Evolutionary conservation across 495 filamentous ascomycete genomes (phyloP).

Genomic region (Neurospora sp.): DNA sequence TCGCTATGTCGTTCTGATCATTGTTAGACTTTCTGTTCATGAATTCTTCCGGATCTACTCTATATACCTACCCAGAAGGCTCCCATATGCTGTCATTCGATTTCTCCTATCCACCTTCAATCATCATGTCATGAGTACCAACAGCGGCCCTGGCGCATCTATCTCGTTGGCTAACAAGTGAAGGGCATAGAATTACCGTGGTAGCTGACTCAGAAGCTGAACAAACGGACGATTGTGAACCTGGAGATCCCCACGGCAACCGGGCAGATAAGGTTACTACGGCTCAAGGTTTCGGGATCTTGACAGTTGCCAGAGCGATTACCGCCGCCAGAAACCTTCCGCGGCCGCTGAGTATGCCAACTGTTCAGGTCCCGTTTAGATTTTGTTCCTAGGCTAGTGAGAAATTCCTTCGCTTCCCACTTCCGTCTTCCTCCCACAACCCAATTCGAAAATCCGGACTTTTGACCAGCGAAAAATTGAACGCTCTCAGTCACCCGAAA

Average conservation of each 20-base stretch:
- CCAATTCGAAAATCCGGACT: too few species aligned
- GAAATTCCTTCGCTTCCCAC: too few species aligned
- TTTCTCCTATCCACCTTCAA: not conserved
- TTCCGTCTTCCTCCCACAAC: too few species aligned
- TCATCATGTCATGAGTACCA: not conserved
- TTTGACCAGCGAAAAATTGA: too few species aligned
- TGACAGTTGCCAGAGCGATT: not conserved
- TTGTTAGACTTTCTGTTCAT: not conserved
- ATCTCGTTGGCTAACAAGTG: not conserved
- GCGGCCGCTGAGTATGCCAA: too few species aligned
- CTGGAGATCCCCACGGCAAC: not conserved
- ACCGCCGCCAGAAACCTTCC: not conserved
- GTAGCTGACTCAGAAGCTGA: not conserved
- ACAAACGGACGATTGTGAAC: not conserved
- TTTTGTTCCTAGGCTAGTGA: not conserved
- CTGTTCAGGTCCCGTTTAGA: not conserved
- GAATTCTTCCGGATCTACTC: not conserved
- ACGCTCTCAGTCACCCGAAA: too few species aligned
- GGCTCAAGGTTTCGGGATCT: not conserved
- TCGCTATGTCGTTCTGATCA: too few species aligned
- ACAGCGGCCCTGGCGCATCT: not conserved
- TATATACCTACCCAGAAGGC: not conserved
- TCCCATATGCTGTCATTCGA: not conserved
- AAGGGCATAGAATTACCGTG: not conserved
- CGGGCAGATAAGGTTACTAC: not conserved